Conservation (phyloP, 2,329 filamentous ascomycete genomes). For the Colletotrichum tamarilloi region DNA sequence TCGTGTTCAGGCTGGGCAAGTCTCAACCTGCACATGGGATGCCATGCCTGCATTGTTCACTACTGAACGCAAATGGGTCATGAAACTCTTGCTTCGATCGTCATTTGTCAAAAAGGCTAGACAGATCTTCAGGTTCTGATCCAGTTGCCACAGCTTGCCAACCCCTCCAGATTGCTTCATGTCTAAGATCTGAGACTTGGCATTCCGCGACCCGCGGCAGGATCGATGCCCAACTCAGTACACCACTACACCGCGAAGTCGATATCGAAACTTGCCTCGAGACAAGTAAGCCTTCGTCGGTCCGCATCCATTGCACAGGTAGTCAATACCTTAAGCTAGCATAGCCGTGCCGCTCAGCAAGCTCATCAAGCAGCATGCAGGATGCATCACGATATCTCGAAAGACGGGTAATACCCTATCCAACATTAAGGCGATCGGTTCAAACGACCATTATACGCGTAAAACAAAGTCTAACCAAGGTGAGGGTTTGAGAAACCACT, state of each 20-base stretch:
- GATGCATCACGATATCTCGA: background rate
- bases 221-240: background rate
- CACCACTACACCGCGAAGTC: background rate
- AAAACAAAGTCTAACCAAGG: background rate
- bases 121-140: background rate
- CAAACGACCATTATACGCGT: background rate
- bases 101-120: background rate
- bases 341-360: background rate
- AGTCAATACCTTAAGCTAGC: too few species aligned
- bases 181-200: conserved; percentile 11
- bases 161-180: background rate
- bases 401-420: background rate
- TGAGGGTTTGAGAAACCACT: background rate
- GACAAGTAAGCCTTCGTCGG: too few species aligned
- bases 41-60: background rate
- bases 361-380: background rate
- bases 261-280: background rate
- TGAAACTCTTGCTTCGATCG: too few species aligned
- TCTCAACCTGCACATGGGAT: too few species aligned
- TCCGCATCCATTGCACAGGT: background rate
- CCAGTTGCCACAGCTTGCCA: background rate
- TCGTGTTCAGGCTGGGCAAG: background rate
- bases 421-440: background rate
- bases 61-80: background rate
- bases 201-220: background rate